Evolutionary conservation across 2,329 filamentous ascomycete genomes (phyloP), one percentile per base, ranked within the genome.

Genomic region (Colletotrichum kahawae): DNA sequence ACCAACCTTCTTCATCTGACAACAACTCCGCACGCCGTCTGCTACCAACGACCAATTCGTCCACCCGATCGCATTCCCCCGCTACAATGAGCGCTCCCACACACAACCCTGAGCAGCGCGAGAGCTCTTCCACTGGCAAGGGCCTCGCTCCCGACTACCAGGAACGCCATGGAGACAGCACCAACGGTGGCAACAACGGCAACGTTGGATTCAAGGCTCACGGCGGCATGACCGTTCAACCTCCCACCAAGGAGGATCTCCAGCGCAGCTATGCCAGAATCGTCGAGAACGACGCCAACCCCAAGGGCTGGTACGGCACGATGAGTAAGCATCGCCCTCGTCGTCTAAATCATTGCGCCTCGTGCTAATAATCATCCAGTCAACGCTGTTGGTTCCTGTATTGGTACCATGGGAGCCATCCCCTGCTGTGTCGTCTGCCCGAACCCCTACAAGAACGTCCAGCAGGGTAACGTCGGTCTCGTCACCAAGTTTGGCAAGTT

Each of bases 401-500:
- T 98, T 70, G 97, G 97, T 79, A 94, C 92, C 60, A 81, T 94
- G 27, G 97, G 97, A 66, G 95, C 97, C 21, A 90, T 98, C 79
- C 97, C 97, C 6, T 98, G 96, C 92, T 98, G 96, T 84, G 86
- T 98, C 82, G 88, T 93, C 86, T 98, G 94, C 87, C 97, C 97
- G 65, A 99, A 99, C 87, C 97, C 96, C 4, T 98, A 96, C 90
- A 98, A 97, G 88, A 93, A 92, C 63, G 96, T 99, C 75, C 88
- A 91, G 71, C 97, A 98, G 87, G 97, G 97, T 80, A 96, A 98
- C 79, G 97, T 99, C 64, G 97, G 97, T 76, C 90, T 99, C 59
- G 93, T 99, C 83, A 98, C 96, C 82, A 97, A 96, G 85, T 99
- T 99, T 79, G 97, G 97, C 81, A 90, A 93, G 78, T 98, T 99